Evolutionary conservation across 768 basidiomycete genomes (phyloP), one percentile per base, ranked within the genome.

Genomic region (Strobilomyces confusus): DNA sequence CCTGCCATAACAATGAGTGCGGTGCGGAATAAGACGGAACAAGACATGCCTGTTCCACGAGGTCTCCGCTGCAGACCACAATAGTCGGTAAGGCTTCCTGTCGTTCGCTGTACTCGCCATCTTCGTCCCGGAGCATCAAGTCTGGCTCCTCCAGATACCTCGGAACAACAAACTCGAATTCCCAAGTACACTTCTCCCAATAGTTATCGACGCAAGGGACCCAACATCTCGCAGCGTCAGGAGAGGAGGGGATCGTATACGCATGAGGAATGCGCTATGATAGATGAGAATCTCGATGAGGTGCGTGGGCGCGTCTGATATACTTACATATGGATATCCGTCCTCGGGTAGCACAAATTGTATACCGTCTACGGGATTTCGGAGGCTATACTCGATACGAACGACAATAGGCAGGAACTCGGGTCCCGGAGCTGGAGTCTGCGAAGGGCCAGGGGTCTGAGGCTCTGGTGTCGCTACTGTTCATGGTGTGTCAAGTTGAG

Each of bases 141-240:
- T 70, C 70, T 9, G 58, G 57, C 56, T 88, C 88, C 66, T 92
- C 86, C 14, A 91, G 73, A 63, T 83, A 86, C 58, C 86, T 78
- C 46, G 95, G 94, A 32, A 97, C 95, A 47, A 97, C 83, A 68
- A 97, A 92, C 69, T 98, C 92, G 52, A 98, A 88, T 64, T 99
- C 97, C 97, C 97, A 99, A 8, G 95, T 95, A 61, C 91, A 97
- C 62, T 92, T 87, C 70, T 97, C 95, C 91, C 93, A 95, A 20
- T 93, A 71, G 61, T 83, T 90, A 69, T 99, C 97, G 19, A 98
- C 71, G 63, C 97, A 99, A 14, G 97, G 97, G n/a, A 98, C 86
- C 97, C 97, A 99, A 62, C 92, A 94, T 63, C 97, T 79, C n/a
- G 95, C 94, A 17, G 92, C 80, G 65, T 95, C 92, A 7, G 93